Evolutionary conservation across 805 yeast species (phyloP), one percentile per base, ranked within the genome.

Genomic region (Nakazawaea wickerhamii): DNA sequence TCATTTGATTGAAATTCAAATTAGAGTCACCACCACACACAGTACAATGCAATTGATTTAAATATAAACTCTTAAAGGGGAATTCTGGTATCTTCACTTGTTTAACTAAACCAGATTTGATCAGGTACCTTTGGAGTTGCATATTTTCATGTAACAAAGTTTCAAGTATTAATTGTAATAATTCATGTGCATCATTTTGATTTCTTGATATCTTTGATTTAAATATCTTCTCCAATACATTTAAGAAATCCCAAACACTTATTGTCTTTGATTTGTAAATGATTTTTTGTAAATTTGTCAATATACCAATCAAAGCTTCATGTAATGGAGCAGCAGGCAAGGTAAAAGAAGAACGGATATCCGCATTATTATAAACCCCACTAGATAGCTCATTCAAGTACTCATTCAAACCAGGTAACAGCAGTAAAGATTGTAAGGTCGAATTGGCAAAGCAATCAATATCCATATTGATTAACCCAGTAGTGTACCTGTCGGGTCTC

Each of bases 131-230:
- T 26, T 57, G 60, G 36, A 80, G 46, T 34, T 61, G 63, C 8
- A 65, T 52, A 50, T 75, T 70, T 55, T 91, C 97, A 42, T 70
- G 71, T 39, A 83, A 79, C 39, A 93, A 65, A 0, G 91, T 81
- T 53, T 90, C 95, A 18, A 91, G 64, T 17, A 90, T 70, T 40
- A 87, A 62, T 57, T 88, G 95, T 23, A 91, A 74, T 49, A 93
- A 69, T 55, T 91, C 99, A 53, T 93, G 97, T 0, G 98, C 96
- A 64, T 91, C 99, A 55, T 91, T 95, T 59, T 93, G 99, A 36
- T 76, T 77, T 27, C 84, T 66, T 2, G 95, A 81, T 21, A 93
- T 81, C 49, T 76, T 78, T 3, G 90, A 80, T 43, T 79, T 75
- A 62, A 81, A 84, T 13, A 84, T 79, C 8, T 59, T 60, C 55